Evolutionary conservation across 2,329 filamentous ascomycete species (phyloP), one percentile per base, ranked within the genome.

Genomic region (Microdochium nivale): DNA sequence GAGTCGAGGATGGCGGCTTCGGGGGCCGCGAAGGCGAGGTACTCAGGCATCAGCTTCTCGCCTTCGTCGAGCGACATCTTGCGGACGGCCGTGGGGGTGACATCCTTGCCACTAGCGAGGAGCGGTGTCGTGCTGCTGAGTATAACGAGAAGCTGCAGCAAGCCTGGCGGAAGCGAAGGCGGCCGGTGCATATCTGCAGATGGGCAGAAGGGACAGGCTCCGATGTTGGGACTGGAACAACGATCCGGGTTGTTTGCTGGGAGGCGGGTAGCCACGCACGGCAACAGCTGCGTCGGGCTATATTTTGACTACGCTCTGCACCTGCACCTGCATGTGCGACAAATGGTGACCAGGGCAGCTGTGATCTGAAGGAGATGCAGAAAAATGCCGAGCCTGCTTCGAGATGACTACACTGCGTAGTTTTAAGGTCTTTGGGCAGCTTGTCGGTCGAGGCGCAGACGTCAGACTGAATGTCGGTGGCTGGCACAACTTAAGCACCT

Each of bases 11-110:
- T 61, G 43, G 65, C 61, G 25, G 65, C 54, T 13, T 56, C 30
- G 7, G 40, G 43, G 2, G 48, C 55, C 2, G 61, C 62, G 58
- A 80, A 81, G 56, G 72, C 75, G 57, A 75, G 84, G 65, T 89
- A 86, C 46, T 87, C 78, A 52, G 84, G 71, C 58, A 84, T 80
- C 63, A 92, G 85, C 75, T 89, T 94, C 63, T 88, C 85, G 54
- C 80, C 80, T 49, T 81, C 78, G 62, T 90, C 83, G 4, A 75
- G 74, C 47, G 81, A 75, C 80, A 91, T 88, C 63, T 90, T 90
- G 62, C 79, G 80, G 51, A 91, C 75, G 1, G 80, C 87, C 1
- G 79, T 77, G 0, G 86, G 86, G 5, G 68, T 58, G 21, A 24
- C 40, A 44, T 44, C 40, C 7, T 19, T 23, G 40, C 14, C 16